These are phyloP conservation scores for Eucalyptus sideroxylon DNA, from an alignment of 345 rosid species.

Conservation along the genomic window DNA sequence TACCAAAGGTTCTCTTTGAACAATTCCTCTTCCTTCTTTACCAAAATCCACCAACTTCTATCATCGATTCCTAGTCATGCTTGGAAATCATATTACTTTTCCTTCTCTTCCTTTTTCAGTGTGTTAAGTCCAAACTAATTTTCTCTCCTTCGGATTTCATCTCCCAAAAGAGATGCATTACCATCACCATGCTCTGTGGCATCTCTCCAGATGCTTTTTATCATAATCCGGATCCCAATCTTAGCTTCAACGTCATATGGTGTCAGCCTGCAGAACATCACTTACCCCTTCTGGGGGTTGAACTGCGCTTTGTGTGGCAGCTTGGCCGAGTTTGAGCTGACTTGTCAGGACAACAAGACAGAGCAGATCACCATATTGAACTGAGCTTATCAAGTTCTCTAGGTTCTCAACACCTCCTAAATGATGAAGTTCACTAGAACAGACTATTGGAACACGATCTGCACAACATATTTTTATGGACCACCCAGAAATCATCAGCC, in stretches of 20 bases:
- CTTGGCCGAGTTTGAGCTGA: background rate
- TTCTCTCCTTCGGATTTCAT: background rate
- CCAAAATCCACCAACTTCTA: background rate
- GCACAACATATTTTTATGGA: background rate
- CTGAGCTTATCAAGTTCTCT: background rate
- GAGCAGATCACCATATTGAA: background rate
- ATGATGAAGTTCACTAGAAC: background rate
- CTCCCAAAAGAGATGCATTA: background rate
- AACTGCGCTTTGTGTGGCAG: fast-evolving
- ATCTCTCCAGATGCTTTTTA: background rate
- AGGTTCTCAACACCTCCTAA: background rate
- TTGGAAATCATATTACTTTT: background rate
- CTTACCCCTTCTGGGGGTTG: background rate
- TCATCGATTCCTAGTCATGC: background rate
- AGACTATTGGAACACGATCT: background rate
- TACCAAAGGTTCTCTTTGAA: background rate
- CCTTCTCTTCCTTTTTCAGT: background rate
- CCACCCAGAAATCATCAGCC: background rate
- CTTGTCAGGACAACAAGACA: background rate
- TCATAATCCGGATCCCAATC: background rate
- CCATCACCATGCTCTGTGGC: background rate
- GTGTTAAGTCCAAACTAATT: background rate
- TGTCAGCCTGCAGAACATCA: background rate
- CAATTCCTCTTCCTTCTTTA: background rate
- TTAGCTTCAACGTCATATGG: background rate